Base-by-base conservation (phyloP, 2,329 filamentous ascomycete species). In the Apiospora kogelbergensis region DNA sequence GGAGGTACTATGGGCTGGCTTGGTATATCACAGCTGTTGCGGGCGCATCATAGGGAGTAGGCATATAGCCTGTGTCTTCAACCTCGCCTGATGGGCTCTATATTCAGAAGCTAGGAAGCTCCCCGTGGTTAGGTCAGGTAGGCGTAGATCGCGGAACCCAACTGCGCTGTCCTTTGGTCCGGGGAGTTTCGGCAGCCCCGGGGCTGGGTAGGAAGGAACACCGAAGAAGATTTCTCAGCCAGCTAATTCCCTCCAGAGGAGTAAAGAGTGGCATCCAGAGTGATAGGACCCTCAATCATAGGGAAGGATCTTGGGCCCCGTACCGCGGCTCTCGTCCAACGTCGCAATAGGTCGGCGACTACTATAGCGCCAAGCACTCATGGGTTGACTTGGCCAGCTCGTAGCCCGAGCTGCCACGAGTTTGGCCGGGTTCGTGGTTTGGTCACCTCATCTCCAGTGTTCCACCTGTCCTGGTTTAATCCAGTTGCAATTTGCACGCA, bases 391-490 rank as follows among this genome's bases (percentile, higher is more conserved):
- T 42, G 63, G 41, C 37, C 63, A 42, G n/a, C 40, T 42, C 63
- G 63, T 24, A 41, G 37, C 63, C 37, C 63, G 37, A 65, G 63
- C 41, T 30, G 63, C 63, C 63, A 65, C 63, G 63, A 65, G 63
- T 65, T 44, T 65, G 63, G 53, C 53, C 53, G 17, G 63, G 63
- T 60, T 60, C 30, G 37, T 65, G 37, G 63, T 44, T n/a, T 65
- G 37, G 63, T 65, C 63, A 44, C 41, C 63, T 65, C 63, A 65
- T 65, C 63, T 65, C 63, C 63, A 44, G 63, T 65, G 40, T 41
- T 44, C 53, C 53, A 33, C 53, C 53, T 33, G 53, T 37, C 30
- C 53, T 60, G 53, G 53, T 60, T 60, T 4, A 53, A 37, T 11
- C 53, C 26, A 33, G 53, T 37, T 60, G 30, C 53, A 60, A 60